Percentiles rank a stretch among this genome's conserved stretches.
These are phyloP conservation scores for Ascochyta lentis DNA, from an alignment of 2,329 filamentous ascomycete genomes.

Conservation along the genomic window DNA sequence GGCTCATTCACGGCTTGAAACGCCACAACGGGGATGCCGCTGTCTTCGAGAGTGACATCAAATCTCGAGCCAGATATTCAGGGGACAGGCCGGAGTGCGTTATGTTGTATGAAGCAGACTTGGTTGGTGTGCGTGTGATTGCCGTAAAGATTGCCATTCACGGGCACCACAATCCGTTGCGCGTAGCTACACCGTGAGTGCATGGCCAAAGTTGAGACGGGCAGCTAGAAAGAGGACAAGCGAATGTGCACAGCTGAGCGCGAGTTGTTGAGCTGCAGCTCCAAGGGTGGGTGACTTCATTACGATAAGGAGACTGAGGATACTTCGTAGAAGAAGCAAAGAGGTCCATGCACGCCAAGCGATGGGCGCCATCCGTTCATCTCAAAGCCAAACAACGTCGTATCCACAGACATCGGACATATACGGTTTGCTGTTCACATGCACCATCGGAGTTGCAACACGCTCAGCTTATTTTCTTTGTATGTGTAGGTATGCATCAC, in stretches of 20 bases:
- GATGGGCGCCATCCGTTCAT: neutral
- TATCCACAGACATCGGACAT: neutral
- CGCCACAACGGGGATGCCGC: conserved; percentile 5
- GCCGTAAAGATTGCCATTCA: neutral
- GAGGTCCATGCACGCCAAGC: conserved; percentile 10
- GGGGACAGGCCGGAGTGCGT: neutral
- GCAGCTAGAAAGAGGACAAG: neutral
- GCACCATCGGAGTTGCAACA: neutral
- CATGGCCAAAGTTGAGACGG: neutral
- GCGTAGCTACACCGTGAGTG: neutral
- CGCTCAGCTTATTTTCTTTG: neutral
- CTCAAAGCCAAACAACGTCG: neutral
- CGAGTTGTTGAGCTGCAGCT: conserved; percentile 16
- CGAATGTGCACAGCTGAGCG: neutral
- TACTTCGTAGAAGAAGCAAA: neutral
- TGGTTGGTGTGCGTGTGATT: neutral
- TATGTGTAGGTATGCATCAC: conserved; percentile 1
- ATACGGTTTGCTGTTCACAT: neutral
- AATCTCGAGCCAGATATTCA: conserved; percentile 1
- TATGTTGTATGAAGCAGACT: neutral
- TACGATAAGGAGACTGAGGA: conserved; percentile 10
- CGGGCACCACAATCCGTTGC: neutral
- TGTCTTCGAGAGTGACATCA: neutral
- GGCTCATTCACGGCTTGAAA: conserved; percentile 7
- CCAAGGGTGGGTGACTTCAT: neutral